These are phyloP conservation scores for Colletotrichum liriopes DNA, from an alignment of 2,329 filamentous ascomycete genomes.

Conservation along the genomic window DNA sequence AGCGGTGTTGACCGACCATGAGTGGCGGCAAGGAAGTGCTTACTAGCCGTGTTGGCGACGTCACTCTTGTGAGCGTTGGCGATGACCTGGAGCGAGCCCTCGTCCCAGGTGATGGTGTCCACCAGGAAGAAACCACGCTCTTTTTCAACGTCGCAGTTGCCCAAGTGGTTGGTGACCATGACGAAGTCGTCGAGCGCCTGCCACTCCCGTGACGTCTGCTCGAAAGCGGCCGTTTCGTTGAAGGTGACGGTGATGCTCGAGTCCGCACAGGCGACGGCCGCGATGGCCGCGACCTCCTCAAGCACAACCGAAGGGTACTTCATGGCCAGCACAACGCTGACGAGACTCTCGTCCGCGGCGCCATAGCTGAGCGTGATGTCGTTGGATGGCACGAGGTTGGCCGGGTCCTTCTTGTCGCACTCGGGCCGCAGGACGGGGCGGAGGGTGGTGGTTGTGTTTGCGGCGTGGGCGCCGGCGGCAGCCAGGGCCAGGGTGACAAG, in stretches of 20 bases:
- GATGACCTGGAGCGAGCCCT: constrained; percentile 42
- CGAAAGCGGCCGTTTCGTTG: constrained; percentile 42
- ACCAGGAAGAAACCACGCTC: constrained; percentile 47
- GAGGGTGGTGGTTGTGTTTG: constrained; percentile 36
- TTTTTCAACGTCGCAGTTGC: constrained; percentile 44
- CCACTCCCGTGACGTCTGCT: constrained; percentile 45
- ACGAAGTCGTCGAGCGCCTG: constrained; percentile 44
- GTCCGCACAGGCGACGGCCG: constrained; percentile 70
- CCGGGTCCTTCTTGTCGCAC: constrained; percentile 31
- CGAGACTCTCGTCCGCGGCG: constrained; percentile 61
- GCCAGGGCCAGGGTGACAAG: constrained; percentile 35
- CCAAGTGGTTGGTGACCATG: constrained; percentile 46
- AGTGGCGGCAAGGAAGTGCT: not conserved
- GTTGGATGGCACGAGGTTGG: constrained; percentile 39
- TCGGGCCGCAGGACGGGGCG: constrained; percentile 16
- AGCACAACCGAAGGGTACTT: constrained; percentile 46
- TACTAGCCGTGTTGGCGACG: constrained; percentile 46
- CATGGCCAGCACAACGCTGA: constrained; percentile 68
- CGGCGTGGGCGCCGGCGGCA: constrained; percentile 23
- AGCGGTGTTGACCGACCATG: not conserved
- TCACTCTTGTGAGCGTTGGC: constrained; percentile 46
- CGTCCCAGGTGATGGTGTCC: constrained; percentile 40
- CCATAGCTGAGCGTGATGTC: constrained; percentile 59
- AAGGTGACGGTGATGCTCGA: constrained; percentile 57
- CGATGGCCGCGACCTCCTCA: constrained; percentile 60